These are phyloP conservation scores for Ascochyta fabae DNA, from an alignment of 2,329 filamentous ascomycete species.

Conservation along the genomic window DNA sequence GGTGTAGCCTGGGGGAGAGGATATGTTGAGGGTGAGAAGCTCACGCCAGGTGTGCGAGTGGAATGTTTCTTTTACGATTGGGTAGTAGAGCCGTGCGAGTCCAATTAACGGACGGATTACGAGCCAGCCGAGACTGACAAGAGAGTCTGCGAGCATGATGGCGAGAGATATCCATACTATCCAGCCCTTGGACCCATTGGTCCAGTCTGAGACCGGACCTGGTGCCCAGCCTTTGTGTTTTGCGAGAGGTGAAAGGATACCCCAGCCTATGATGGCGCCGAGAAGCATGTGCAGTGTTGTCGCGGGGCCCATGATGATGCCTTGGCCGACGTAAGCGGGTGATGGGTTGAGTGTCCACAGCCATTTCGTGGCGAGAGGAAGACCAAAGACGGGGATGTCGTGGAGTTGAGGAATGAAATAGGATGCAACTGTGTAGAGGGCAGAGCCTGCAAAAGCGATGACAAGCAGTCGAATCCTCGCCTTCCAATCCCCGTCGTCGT, in stretches of 20 bases:
- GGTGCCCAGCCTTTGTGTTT: slow-evolving; percentile 89
- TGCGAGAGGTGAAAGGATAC: slow-evolving; percentile 83
- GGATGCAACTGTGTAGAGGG: slow-evolving; percentile 73
- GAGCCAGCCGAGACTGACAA: slow-evolving; percentile 85
- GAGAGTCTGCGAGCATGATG: slow-evolving; percentile 94
- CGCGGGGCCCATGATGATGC: slow-evolving; percentile 96
- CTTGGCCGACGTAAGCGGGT: slow-evolving; percentile 95
- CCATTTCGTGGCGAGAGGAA: slow-evolving; percentile 76
- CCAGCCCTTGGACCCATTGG: slow-evolving; percentile 93
- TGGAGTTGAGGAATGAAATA: slow-evolving; percentile 89
- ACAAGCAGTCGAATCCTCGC: slow-evolving; percentile 66
- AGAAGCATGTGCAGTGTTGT: slow-evolving; percentile 96
- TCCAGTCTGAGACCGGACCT: slow-evolving; percentile 86
- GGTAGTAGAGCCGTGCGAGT: slow-evolving; percentile 52
- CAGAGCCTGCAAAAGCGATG: slow-evolving; percentile 66
- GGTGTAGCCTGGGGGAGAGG: slow-evolving; percentile 49
- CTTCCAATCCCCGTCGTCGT: slow-evolving; percentile 62
- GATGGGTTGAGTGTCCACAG: slow-evolving; percentile 96
- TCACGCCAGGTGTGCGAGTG: slow-evolving; percentile 46
- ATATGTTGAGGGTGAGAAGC: slow-evolving; percentile 42
- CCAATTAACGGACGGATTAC: slow-evolving; percentile 67
- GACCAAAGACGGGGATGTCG: slow-evolving; percentile 85
- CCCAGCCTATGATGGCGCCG: slow-evolving; percentile 90
- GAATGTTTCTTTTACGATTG: slow-evolving; percentile 35
- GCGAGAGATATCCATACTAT: slow-evolving; percentile 96